Base-by-base conservation (phyloP, 352 stramenopile genomes). In the Globisporangium takayamanum region DNA sequence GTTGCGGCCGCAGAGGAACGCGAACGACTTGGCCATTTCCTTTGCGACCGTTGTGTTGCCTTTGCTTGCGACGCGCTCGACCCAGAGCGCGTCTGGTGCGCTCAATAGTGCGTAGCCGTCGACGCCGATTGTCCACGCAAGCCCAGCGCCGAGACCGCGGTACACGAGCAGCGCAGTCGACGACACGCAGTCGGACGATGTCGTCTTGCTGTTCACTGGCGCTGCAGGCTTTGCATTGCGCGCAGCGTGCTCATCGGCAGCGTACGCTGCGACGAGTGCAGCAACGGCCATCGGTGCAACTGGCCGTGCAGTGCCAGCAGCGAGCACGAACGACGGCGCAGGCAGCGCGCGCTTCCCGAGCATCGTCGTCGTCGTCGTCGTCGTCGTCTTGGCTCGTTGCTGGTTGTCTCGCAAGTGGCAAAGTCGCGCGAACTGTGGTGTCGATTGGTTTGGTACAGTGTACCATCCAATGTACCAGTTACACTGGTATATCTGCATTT, bases 51-150 rank as follows among this genome's bases (percentile, higher is more conserved):
- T 76, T 28, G 66, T 26, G 20, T 54, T 41, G 8, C 30, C 64
- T 14, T 64, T 70, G 14, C 41, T 59, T 10, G 63, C 68, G 26
- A 85, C 51, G 30, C 63, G 66, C 41, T 78, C 63, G 4, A 47
- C 55, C 78, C 75, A 88, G 36, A 79, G 56, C 3, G 30, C 28
- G 8, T 79, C 66, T 4, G 73, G 67, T 16, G 69, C 67, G 16
- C 60, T 65, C 16, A 85, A 53, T 33, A 91, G 50, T 37, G 58
- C 67, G 62, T 93, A 93, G 15, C 69, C 68, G 45, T 93, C 83
- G 39, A 89, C 80, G 42, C 66, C 76, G n/a, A 93, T 67, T 3
- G 83, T 91, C 83, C 83, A 93, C 26, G 82, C 80, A 12, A 88
- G 28, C 25, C 83, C 83, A 14, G 83, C 76, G 25, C 78, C 78